phyloP scores from a whole-genome alignment of 192 early-diverging fungal species.

The Thoreauomyces humboldtii region DNA sequence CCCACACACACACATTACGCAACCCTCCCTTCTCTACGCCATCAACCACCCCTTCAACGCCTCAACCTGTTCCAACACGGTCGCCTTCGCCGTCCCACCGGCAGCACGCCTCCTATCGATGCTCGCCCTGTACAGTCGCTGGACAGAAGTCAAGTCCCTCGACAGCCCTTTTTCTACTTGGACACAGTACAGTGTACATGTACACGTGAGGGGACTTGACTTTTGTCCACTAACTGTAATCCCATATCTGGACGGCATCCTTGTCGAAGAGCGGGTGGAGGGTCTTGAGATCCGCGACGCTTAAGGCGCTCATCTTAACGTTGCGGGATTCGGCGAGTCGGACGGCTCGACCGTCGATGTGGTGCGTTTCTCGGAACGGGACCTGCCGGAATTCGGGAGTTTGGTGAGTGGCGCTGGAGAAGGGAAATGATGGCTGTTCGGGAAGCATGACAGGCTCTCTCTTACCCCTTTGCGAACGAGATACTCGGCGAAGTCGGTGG shows the following conservation, averaged over 20 bases:
- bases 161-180: no score
- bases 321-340: conserved; percentile 85
- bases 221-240: no score
- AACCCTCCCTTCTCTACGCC: no score
- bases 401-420: no score
- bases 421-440: no score
- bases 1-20: background rate
- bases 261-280: conserved; percentile 82
- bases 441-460: no score
- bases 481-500: conserved; percentile 98
- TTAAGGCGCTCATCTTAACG: conserved; percentile 70
- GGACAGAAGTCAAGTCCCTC: no score
- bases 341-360: conserved; percentile 95
- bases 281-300: conserved; percentile 75
- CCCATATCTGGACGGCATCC: conserved; percentile 82
- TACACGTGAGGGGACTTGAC: no score
- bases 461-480: conserved; percentile 89
- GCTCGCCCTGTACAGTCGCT: no score
- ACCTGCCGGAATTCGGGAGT: no score
- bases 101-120: conserved; percentile 84
- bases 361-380: conserved; percentile 98
- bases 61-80: conserved; percentile 81
- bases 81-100: conserved; percentile 82
- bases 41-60: conserved; percentile 55
- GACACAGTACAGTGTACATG: no score